phyloP scores from a whole-genome alignment of 495 filamentous ascomycete genomes.

The Aspergillus ellipticus region DNA sequence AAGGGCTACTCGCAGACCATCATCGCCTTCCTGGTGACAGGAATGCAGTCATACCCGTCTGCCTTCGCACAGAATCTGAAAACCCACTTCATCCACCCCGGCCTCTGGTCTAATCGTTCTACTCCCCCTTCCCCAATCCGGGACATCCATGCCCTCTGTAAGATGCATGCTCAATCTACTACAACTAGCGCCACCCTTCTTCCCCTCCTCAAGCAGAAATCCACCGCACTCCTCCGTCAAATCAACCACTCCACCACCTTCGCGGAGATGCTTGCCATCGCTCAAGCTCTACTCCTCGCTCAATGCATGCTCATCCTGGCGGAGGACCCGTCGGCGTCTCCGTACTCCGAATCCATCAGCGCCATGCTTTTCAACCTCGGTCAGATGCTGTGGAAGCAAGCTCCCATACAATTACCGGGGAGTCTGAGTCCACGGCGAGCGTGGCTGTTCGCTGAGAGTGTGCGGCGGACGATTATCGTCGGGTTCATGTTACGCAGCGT shows the following conservation, averaged over 20 bases:
- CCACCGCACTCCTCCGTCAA: conserved; percentile 11
- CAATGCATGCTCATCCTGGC: conserved; percentile 35
- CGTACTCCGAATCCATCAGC: conserved; percentile 22
- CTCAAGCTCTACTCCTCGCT: conserved; percentile 34
- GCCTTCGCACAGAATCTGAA: conserved; percentile 19
- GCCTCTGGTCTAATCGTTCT: conserved; percentile 23
- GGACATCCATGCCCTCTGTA: conserved; percentile 23
- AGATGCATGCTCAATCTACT: conserved; percentile 13
- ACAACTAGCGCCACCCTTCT: conserved; percentile 6
- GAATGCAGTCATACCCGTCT: conserved; percentile 17
- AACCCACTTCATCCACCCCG: conserved; percentile 36
- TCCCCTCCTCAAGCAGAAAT: conserved; percentile 25
- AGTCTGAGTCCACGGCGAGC: conserved; percentile 31
- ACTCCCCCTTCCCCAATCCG: conserved; percentile 27
- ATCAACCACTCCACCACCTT: conserved; percentile 23
- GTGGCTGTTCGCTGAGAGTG: conserved; percentile 46
- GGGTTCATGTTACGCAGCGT: conserved; percentile 32
- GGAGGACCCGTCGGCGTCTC: conserved; percentile 9
- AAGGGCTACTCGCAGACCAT: conserved; percentile 22
- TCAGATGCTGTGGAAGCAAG: conserved; percentile 23
- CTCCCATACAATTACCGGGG: conserved; percentile 21
- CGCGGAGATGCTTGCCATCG: conserved; percentile 32
- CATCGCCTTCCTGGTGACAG: conserved; percentile 20
- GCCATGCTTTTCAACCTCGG: conserved; percentile 20
- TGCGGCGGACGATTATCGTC: conserved; percentile 42